A percentile compares a stretch with the other conserved stretches of the same genome.
Evolutionary conservation across 768 basidiomycete genomes (phyloP).

Genomic region (Paxillus ammoniavirescens): DNA sequence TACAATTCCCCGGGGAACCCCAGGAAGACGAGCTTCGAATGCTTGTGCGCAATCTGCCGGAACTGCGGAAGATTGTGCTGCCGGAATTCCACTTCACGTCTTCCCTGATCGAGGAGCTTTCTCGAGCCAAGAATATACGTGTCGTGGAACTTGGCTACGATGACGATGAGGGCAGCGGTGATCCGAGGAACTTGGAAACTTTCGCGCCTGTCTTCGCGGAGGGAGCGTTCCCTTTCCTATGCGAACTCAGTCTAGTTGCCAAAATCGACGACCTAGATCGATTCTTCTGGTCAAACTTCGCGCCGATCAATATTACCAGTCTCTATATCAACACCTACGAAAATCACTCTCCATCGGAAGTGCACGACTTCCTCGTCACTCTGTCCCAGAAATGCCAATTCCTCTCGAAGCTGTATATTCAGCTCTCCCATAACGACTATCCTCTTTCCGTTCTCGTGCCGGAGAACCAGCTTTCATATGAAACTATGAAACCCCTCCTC

Average conservation of each 20-base stretch:
- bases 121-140: slow-evolving; percentile 41
- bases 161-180: slow-evolving; percentile 47
- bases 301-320: slow-evolving; percentile 47
- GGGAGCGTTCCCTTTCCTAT: slow-evolving; percentile 53
- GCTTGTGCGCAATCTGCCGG: slow-evolving; percentile 41
- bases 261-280: slow-evolving; percentile 42
- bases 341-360: slow-evolving; percentile 40
- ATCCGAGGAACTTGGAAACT: slow-evolving; percentile 39
- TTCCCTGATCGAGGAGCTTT: slow-evolving; percentile 43
- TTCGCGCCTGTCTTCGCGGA: slow-evolving; percentile 45
- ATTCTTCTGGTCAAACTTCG: slow-evolving; percentile 44
- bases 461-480: slow-evolving; percentile 32
- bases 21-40: slow-evolving; percentile 41
- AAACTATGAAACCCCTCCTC: slow-evolving; percentile 37
- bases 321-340: slow-evolving; percentile 51
- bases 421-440: slow-evolving; percentile 24
- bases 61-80: slow-evolving; percentile 46
- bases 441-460: slow-evolving; percentile 10
- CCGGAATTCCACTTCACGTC: slow-evolving; percentile 54
- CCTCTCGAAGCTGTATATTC: slow-evolving; percentile 44
- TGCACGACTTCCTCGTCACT: slow-evolving; percentile 43
- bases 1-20: slow-evolving; percentile 36
- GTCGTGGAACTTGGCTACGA: slow-evolving; percentile 54
- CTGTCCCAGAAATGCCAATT: slow-evolving; percentile 47
- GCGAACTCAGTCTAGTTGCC: slow-evolving; percentile 49